Conservation (phyloP, 1,284 basidiomycete genomes). For the Peniophora sp. region DNA sequence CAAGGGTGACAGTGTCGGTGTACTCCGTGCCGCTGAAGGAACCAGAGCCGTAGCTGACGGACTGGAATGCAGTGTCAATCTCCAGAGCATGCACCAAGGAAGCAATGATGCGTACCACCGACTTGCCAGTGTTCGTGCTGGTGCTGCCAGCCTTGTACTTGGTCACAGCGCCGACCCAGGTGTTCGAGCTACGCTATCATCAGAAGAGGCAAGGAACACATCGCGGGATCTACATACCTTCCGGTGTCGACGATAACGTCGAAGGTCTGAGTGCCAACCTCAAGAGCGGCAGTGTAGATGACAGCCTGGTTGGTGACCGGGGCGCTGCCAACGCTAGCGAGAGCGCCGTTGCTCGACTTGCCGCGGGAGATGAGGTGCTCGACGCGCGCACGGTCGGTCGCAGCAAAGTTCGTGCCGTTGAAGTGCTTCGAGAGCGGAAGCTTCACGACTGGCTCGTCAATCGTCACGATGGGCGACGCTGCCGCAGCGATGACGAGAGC, state of each 20-base stretch:
- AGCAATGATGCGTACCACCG: constrained; percentile 26
- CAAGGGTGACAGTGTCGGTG: constrained; percentile 31
- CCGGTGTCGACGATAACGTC: background rate
- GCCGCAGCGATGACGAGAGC: constrained; percentile 43
- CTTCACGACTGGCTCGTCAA: constrained; percentile 18
- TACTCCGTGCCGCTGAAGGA: constrained; percentile 36
- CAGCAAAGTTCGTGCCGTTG: constrained; percentile 13
- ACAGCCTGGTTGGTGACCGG: constrained; percentile 20
- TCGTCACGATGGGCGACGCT: constrained; percentile 27
- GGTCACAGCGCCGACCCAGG: constrained; percentile 45
- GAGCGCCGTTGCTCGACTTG: constrained; percentile 29
- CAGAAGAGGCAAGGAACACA: constrained; percentile 32
- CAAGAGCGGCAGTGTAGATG: constrained; percentile 44
- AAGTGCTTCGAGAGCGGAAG: constrained; percentile 18
- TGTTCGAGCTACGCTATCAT: constrained; percentile 44
- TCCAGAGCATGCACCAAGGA: background rate
- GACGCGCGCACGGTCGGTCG: constrained; percentile 10
- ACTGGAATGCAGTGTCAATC: constrained; percentile 13
- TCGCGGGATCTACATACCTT: constrained; percentile 15
- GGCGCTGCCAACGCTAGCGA: constrained; percentile 43
- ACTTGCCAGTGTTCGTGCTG: constrained; percentile 33
- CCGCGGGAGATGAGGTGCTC: constrained; percentile 9
- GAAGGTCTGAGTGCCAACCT: constrained; percentile 46
- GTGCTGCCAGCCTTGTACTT: constrained; percentile 32
- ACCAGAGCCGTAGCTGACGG: constrained; percentile 44